Evolutionary conservation across 176 grass and related monocot species (phyloP).

Genomic region (Eleusine indica): DNA sequence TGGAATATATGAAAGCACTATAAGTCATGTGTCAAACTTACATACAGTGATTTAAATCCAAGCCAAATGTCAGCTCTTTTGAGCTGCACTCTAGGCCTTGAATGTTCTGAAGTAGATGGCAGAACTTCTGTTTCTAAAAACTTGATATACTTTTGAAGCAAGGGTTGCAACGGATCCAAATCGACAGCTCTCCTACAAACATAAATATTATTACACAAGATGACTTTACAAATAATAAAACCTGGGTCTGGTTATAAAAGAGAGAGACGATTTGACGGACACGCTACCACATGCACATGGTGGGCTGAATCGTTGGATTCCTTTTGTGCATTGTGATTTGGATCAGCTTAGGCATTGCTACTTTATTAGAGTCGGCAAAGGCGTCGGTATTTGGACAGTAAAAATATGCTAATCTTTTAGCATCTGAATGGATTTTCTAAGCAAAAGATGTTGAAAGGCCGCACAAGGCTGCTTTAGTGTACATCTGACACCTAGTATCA

Average conservation of each 20-base stretch:
- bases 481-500: no score
- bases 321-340: no score
- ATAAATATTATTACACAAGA: constrained; percentile 21
- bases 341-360: no score
- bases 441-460: no score
- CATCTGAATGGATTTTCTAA: no score
- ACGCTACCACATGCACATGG: no score
- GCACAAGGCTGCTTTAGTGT: no score
- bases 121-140: constrained; percentile 84
- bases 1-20: constrained; percentile 10
- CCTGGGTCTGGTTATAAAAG: not conserved
- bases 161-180: constrained; percentile 85
- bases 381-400: no score
- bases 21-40: constrained; percentile 57
- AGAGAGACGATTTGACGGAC: no score
- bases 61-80: constrained; percentile 88
- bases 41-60: constrained; percentile 99
- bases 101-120: constrained; percentile 59
- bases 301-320: no score
- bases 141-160: constrained; percentile 76
- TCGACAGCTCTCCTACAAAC: constrained; percentile 69
- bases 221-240: constrained; percentile 32
- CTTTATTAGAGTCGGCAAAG: no score
- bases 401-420: no score
- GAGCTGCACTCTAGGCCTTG: constrained; percentile 81